These are phyloP conservation scores for Fusarium agapanthi DNA, from an alignment of 2,329 filamentous ascomycete genomes.

Conservation along the genomic window DNA sequence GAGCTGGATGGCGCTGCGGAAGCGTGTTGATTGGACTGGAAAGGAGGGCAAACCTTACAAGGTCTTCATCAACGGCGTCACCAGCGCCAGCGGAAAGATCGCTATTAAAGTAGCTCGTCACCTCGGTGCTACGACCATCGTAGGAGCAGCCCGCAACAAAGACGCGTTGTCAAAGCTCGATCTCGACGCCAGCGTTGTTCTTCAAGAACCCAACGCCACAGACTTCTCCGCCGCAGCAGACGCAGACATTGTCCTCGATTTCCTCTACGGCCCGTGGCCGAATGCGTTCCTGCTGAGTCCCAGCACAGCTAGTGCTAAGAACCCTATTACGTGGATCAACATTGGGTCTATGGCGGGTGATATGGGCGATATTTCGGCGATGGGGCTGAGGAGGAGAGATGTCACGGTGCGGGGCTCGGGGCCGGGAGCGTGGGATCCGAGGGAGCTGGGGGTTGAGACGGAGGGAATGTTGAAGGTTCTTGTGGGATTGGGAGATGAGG, in stretches of 20 bases:
- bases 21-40: slow-evolving; percentile 47
- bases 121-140: slow-evolving; percentile 58
- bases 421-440: slow-evolving; percentile 53
- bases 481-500: slow-evolving; percentile 31
- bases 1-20: slow-evolving; percentile 65
- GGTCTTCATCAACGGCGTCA: slow-evolving; percentile 60
- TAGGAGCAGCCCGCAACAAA: slow-evolving; percentile 61
- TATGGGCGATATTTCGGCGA: slow-evolving; percentile 52
- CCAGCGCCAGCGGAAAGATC: slow-evolving; percentile 60
- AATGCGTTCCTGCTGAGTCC: slow-evolving; percentile 53
- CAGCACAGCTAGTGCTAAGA: slow-evolving; percentile 43
- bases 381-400: slow-evolving; percentile 57
- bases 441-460: slow-evolving; percentile 37
- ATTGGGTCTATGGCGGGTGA: slow-evolving; percentile 57
- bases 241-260: slow-evolving; percentile 65
- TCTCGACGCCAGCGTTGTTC: slow-evolving; percentile 57
- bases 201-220: slow-evolving; percentile 51
- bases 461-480: slow-evolving; percentile 41
- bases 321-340: slow-evolving; percentile 62
- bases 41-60: slow-evolving; percentile 55
- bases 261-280: slow-evolving; percentile 60
- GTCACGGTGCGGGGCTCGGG: slow-evolving; percentile 58
- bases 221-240: slow-evolving; percentile 58
- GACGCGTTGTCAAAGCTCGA: slow-evolving; percentile 52
- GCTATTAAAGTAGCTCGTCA: slow-evolving; percentile 58